Percentiles rank a stretch among this genome's conserved stretches.
Conservation (phyloP, 345 rosid species). For the Euclidium syriacum region DNA sequence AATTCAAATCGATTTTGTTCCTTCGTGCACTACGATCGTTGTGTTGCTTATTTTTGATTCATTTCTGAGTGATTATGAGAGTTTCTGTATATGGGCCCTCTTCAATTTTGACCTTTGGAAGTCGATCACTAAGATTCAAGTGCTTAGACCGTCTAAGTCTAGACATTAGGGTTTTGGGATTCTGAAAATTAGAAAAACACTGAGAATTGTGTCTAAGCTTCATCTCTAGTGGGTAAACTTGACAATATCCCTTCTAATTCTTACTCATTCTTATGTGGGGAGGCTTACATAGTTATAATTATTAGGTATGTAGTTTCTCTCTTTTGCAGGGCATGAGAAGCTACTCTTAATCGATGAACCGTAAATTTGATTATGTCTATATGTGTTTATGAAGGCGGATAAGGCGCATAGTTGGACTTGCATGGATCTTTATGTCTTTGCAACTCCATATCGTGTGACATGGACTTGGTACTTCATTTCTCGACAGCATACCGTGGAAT, state of each 20-base stretch:
- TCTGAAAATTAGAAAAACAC: background rate
- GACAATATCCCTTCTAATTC: background rate
- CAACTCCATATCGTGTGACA: slow-evolving; percentile 87
- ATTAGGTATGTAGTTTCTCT: background rate
- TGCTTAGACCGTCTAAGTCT: background rate
- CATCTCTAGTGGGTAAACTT: background rate
- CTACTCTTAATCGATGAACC: background rate
- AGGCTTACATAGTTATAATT: background rate
- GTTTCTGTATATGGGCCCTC: slow-evolving; percentile 1
- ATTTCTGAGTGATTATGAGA: background rate
- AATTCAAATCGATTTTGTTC: background rate
- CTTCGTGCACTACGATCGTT: background rate
- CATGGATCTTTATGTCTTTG: slow-evolving; percentile 93
- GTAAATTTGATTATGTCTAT: slow-evolving; percentile 11
- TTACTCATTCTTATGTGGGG: background rate
- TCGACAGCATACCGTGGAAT: slow-evolving; percentile 76
- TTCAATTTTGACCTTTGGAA: slow-evolving; percentile 13
- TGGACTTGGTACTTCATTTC: slow-evolving; percentile 91
- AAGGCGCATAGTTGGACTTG: slow-evolving; percentile 97
- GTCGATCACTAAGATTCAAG: background rate
- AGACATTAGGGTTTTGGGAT: background rate
- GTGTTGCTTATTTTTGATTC: background rate
- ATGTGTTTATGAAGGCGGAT: slow-evolving; percentile 46
- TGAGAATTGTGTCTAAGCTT: background rate
- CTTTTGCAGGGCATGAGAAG: background rate